A percentile compares a stretch with the other conserved stretches of the same genome.
Evolutionary conservation across 148 eudicot species (phyloP).

Genomic region (Agrostemma githago): DNA sequence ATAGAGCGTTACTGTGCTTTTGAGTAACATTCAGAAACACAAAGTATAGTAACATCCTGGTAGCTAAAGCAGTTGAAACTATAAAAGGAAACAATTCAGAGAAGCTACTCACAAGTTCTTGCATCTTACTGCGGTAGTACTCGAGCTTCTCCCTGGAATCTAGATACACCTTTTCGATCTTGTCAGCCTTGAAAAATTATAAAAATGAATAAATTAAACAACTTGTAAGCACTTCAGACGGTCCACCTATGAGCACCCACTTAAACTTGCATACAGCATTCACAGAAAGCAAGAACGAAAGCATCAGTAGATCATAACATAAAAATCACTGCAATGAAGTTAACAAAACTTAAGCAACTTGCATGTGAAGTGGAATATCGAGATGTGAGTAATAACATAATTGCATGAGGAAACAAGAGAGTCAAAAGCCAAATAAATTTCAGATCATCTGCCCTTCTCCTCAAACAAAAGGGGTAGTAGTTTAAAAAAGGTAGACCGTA

Average conservation of each 20-base stretch:
- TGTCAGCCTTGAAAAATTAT: slow-evolving; percentile 45
- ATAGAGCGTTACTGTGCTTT: not conserved
- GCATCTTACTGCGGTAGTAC: slow-evolving; percentile 92
- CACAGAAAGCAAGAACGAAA: slow-evolving; percentile 8
- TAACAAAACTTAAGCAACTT: not conserved
- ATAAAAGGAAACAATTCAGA: not conserved
- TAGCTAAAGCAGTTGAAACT: not conserved
- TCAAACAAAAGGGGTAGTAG: not conserved
- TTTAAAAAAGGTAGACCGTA: not conserved
- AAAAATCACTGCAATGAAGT: not conserved
- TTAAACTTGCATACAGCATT: not conserved
- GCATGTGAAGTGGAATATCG: not conserved
- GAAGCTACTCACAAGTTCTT: slow-evolving; percentile 82
- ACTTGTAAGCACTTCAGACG: not conserved
- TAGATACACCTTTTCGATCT: slow-evolving; percentile 58
- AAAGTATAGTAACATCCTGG: not conserved
- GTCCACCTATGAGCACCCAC: not conserved
- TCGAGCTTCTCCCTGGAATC: slow-evolving; percentile 94
- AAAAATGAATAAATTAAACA: not conserved
- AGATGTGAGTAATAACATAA: not conserved
- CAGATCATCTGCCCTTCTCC: not conserved
- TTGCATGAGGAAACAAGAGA: not conserved
- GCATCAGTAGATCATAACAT: not conserved
- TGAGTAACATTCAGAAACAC: not conserved
- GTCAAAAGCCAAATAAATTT: not conserved